Base-by-base conservation (phyloP, 106 monocot genomes). In the Acorus gramineus region DNA sequence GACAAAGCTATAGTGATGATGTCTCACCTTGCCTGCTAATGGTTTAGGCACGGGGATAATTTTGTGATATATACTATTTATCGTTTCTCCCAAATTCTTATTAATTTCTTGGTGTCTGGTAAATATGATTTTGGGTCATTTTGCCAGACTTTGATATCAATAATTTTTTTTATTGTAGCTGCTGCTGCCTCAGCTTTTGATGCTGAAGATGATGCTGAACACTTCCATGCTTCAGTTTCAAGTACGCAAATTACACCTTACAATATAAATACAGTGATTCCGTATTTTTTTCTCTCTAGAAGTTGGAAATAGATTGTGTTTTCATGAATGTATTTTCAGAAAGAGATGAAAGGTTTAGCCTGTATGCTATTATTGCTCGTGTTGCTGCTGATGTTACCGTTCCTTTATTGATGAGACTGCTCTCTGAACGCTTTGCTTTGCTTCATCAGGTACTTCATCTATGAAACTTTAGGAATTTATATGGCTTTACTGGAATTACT, bases 361-460 rank as follows among this genome's bases (percentile, higher is more conserved):
- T 83, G 60, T 91, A 87, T 92, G 82, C 96, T 81, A 65, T 92
- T 74, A 79, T 98, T 85, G 96, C 83, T 57, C 85, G 96, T 55
- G 74, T 69, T 50, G 85, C 85, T 53, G 81, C 85, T 69, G 79
- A 81, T 50, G 60, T 74, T 50, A 77, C 83, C 67, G 60, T 98
- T 74, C 96, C 96, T 73, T 85, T 79, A 64, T 85, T 98, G 42
- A 52, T 73, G 28, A 64, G 58, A 47, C 58, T 73, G 4, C 89
- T 98, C 14, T 76, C 85, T 69, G 82, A 90, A 57, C 79, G 82
- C 45, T 44, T 81, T 69, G 59, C 71, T 59, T 52, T 71, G 43
- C 80, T 96, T 62, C 74, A 46, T 78, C 90, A 96, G 87, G 95
- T 96, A 14, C 3, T 59, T 5, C 54, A 44, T 46, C 4, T 28